phyloP scores from a whole-genome alignment of 2,329 filamentous ascomycete genomes.

The Colletotrichum magnum region DNA sequence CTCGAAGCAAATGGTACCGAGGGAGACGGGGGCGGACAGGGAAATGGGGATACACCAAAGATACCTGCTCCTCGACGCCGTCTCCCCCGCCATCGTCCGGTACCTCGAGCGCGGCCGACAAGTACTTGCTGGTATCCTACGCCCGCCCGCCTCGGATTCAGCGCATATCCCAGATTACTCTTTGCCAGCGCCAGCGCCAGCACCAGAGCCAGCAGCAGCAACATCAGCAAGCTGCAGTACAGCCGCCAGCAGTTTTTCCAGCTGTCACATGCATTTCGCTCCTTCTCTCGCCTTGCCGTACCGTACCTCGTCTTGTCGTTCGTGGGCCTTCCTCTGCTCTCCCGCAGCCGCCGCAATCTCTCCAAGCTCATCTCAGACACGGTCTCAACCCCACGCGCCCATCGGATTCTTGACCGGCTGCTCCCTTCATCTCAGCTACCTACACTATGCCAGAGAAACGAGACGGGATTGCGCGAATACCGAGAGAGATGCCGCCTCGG shows the following conservation, averaged over 20 bases:
- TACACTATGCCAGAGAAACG: background rate
- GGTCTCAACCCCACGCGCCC: conserved; percentile 27
- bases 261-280: conserved; percentile 37
- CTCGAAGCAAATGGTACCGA: conserved; percentile 34
- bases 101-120: conserved; percentile 25
- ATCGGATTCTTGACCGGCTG: conserved; percentile 5
- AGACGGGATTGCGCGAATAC: conserved; percentile 32
- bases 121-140: conserved; percentile 18
- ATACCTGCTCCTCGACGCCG: conserved; percentile 23
- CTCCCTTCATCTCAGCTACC: conserved; percentile 2
- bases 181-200: conserved; percentile 8
- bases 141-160: conserved; percentile 22
- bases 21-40: conserved; percentile 3
- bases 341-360: conserved; percentile 24
- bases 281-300: conserved; percentile 18
- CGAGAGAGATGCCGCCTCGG: conserved; percentile 21
- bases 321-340: conserved; percentile 17
- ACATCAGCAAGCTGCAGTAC: background rate
- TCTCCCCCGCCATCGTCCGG: conserved; percentile 7
- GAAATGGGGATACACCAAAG: conserved; percentile 25
- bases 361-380: conserved; percentile 25
- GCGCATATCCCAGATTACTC: conserved; percentile 10
- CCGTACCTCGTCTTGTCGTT: conserved; percentile 15
- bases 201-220: background rate
- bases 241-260: conserved; percentile 8